Evolutionary conservation across 176 grass and related monocot species (phyloP).

Genomic region (Urochloa ruziziensis): DNA sequence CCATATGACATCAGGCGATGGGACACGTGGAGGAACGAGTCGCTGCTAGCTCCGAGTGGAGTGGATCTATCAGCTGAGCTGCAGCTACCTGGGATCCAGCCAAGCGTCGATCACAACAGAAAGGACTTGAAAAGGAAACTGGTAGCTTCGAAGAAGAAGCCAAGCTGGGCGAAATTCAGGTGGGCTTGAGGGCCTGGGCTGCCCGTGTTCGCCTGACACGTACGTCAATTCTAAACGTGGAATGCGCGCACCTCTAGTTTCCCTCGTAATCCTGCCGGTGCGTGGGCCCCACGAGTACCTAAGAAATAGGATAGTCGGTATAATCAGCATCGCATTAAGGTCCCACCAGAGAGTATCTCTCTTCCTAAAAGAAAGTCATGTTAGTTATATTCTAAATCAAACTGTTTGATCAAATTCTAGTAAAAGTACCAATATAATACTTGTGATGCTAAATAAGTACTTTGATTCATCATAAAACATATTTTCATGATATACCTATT

Average conservation of each 20-base stretch:
- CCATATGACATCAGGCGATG: neutral
- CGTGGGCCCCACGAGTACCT: neutral
- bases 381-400: too few species aligned
- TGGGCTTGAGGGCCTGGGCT: neutral
- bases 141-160: neutral
- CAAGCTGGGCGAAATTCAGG: neutral
- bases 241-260: neutral
- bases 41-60: neutral
- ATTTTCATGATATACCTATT: too few species aligned
- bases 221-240: neutral
- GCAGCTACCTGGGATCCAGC: neutral
- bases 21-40: constrained; percentile 6
- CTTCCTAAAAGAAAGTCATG: too few species aligned
- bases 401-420: too few species aligned
- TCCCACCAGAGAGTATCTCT: too few species aligned
- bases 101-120: neutral
- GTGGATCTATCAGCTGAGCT: constrained; percentile 27
- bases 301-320: neutral
- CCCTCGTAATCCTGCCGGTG: neutral
- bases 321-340: neutral
- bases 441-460: too few species aligned
- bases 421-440: too few species aligned
- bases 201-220: neutral
- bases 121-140: neutral
- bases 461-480: too few species aligned